Evolutionary conservation across 2,329 filamentous ascomycete genomes (phyloP), one percentile per base, ranked within the genome.

Genomic region (Tothia fuscella): DNA sequence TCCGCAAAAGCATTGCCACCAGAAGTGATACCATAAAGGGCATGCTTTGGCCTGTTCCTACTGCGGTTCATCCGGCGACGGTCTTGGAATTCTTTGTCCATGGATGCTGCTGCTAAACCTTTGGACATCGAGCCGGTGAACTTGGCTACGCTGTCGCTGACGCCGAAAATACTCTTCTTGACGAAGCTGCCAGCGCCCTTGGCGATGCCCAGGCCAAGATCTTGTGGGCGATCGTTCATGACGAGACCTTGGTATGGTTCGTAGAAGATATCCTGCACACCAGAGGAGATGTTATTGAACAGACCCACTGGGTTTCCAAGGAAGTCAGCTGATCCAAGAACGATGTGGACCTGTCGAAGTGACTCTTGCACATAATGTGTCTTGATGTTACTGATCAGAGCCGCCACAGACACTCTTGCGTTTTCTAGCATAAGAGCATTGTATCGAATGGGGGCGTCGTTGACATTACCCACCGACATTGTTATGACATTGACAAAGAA

Each of bases 51-150:
- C 46, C 89, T 73, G 61, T 98, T 98, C 35, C 93, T 78, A 21
- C 87, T 84, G 46, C 86, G 79, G 3, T 88, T 88, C 71, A 96
- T 98, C 45, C 93, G 83, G 41, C 91, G 80, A 46, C 89, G 80
- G 60, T 96, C 88, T 60, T 98, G 93, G 66, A 96, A 98, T 57
- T 98, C 89, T 62, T 98, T 96, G 67, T 98, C 91, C 49, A 98
- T 74, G 4, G 89, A 95, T 14, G 91, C 91, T 25, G 88, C 91
- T 2, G 91, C 87, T 36, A 98, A 76, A 46, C 91, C 91, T 65
- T 98, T 98, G 51, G 88, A 93, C 61, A 98, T 82, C 60, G 86
- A 93, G 41, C 93, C 93, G 2, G 93, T 98, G 58, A 96, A 84
- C 58, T 98, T 98, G 51, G 88, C 91, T 66, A 98, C 88, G 55